Conservation (phyloP, 768 basidiomycete species). For the Podaxis sp. region DNA sequence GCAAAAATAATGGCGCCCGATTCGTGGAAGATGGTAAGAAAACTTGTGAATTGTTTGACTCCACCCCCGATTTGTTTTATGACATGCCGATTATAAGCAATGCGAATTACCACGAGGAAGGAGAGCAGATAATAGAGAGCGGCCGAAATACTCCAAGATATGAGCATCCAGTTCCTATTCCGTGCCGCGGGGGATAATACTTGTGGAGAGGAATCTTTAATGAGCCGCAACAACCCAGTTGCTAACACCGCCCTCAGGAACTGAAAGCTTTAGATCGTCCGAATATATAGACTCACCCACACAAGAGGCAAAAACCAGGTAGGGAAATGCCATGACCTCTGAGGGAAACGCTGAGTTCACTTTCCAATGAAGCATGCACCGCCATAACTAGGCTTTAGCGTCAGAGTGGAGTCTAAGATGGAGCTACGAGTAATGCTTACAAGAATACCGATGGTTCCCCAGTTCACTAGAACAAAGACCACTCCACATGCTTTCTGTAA, state of each 20-base stretch:
- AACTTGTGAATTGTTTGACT: neutral
- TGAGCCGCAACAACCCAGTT: constrained; percentile 1
- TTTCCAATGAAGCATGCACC: constrained; percentile 13
- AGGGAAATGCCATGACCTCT: constrained; percentile 9
- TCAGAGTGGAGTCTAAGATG: neutral
- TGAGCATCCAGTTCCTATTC: constrained; percentile 7
- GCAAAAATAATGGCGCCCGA: neutral
- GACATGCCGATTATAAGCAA: neutral
- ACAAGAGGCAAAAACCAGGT: neutral
- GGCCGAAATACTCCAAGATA: constrained; percentile 8
- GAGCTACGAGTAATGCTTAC: neutral
- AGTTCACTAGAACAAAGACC: neutral
- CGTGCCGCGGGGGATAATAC: neutral
- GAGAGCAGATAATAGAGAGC: constrained; percentile 10
- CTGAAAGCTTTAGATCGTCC: neutral
- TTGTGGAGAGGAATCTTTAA: neutral
- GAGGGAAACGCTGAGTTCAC: constrained; percentile 6
- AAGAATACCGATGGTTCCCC: constrained; percentile 9
- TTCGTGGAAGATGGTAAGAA: constrained; percentile 10
- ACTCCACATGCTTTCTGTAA: neutral
- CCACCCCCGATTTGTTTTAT: neutral
- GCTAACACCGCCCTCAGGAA: neutral
- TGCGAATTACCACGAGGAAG: neutral
- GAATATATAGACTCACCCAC: neutral
- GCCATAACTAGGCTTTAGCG: constrained; percentile 2